These are phyloP conservation scores for Mycena rosella DNA, from an alignment of 768 basidiomycete genomes.

Conservation along the genomic window DNA sequence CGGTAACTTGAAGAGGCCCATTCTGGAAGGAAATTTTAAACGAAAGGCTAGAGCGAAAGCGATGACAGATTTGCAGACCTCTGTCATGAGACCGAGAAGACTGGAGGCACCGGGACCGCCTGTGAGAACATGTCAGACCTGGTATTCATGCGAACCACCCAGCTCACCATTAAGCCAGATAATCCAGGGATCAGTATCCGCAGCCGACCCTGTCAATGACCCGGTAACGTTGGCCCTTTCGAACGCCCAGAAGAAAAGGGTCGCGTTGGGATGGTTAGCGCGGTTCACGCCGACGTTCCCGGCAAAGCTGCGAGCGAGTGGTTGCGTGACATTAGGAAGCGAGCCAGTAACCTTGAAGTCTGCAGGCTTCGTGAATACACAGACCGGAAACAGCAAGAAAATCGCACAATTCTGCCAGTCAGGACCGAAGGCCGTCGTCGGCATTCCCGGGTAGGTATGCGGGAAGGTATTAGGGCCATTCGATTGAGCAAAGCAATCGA, in stretches of 20 bases:
- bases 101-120: conserved; percentile 77
- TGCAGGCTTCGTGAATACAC: too few species aligned
- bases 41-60: not conserved
- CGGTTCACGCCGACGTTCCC: conserved; percentile 75
- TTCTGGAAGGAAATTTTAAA: conserved; percentile 56
- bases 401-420: conserved; percentile 71
- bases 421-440: conserved; percentile 61
- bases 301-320: conserved; percentile 64
- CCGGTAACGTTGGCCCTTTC: too few species aligned
- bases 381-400: conserved; percentile 32
- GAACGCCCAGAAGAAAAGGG: too few species aligned
- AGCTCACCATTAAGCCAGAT: conserved; percentile 84
- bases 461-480: conserved; percentile 58
- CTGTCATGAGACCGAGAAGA: conserved; percentile 71
- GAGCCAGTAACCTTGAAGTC: conserved; percentile 66
- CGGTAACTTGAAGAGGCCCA: conserved; percentile 72
- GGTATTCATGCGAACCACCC: not conserved
- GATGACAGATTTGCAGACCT: conserved; percentile 53
- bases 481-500: not conserved
- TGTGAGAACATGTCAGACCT: not conserved
- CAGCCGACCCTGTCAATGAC: conserved; percentile 60
- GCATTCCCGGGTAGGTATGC: conserved; percentile 62
- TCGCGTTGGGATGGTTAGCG: conserved; percentile 70
- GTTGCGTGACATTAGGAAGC: conserved; percentile 71
- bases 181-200: conserved; percentile 67